Conservation (phyloP, 75 land plant genomes). For the Pinus tabuliformis region DNA sequence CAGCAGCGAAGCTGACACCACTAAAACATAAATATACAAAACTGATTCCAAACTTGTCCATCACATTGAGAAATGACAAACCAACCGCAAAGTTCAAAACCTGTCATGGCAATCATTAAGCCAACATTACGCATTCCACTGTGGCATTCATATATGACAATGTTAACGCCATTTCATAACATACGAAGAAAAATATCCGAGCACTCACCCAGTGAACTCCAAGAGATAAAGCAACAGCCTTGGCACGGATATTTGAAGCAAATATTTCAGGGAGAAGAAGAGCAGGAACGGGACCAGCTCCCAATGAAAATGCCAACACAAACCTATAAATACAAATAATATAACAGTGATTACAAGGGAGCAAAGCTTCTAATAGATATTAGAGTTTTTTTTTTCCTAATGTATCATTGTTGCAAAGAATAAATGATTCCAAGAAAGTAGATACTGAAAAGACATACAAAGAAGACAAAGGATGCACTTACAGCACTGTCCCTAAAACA, state of each 20-base stretch:
- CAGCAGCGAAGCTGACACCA: constrained; percentile 14
- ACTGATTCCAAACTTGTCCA: constrained; percentile 14
- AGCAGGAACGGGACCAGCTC: constrained; percentile 40
- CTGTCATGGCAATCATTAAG: constrained; percentile 10
- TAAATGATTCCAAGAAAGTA: not conserved
- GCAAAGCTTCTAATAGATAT: not conserved
- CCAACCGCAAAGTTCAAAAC: constrained; percentile 33
- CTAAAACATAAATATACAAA: constrained; percentile 12
- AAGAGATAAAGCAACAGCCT: constrained; percentile 31
- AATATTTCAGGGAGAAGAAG: constrained; percentile 36
- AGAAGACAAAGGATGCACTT: constrained; percentile 5
- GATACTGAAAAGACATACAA: not conserved
- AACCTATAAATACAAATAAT: constrained; percentile 14
- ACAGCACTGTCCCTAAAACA: constrained; percentile 35
- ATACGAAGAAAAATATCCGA: too few species aligned
- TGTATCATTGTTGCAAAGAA: not conserved
- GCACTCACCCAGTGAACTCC: constrained; percentile 39
- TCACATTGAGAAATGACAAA: constrained; percentile 13
- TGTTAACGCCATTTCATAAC: too few species aligned
- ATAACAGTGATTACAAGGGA: too few species aligned
- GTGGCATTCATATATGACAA: too few species aligned
- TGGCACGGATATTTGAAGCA: constrained; percentile 31
- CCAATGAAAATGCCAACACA: constrained; percentile 36
- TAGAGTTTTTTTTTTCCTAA: not conserved
- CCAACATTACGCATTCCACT: too few species aligned